Evolutionary conservation across 1,284 basidiomycete genomes (phyloP).

Genomic region (Cutaneotrichosporon cavernicola): DNA sequence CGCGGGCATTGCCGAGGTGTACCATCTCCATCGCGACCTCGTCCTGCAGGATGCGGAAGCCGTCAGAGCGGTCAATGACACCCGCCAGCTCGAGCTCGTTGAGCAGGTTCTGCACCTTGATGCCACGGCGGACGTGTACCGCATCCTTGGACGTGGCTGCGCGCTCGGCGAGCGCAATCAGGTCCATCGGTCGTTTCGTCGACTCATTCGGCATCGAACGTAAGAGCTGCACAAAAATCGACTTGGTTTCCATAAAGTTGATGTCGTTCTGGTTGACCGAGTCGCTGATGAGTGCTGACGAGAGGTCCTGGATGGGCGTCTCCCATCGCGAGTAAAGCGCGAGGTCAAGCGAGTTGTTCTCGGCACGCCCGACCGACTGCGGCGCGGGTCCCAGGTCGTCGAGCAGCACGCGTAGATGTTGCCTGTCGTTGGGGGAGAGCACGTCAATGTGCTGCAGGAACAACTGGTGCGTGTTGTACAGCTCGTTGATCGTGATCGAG

Average conservation of each 20-base stretch:
- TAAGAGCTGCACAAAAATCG: constrained; percentile 95
- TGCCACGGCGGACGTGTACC: constrained; percentile 88
- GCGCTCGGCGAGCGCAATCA: constrained; percentile 84
- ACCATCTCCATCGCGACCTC: constrained; percentile 93
- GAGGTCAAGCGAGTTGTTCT: constrained; percentile 91
- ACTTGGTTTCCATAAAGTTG: constrained; percentile 99
- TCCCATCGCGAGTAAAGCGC: constrained; percentile 97
- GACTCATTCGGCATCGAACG: constrained; percentile 84
- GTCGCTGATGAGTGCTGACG: constrained; percentile 84
- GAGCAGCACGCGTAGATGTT: constrained; percentile 91
- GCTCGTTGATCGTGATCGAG: constrained; percentile 97
- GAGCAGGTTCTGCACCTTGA: constrained; percentile 99
- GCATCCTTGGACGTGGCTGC: constrained; percentile 97
- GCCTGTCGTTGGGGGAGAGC: constrained; percentile 93
- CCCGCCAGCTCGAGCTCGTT: constrained; percentile 90
- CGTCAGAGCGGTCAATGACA: constrained; percentile 77
- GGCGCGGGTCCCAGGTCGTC: constrained; percentile 94
- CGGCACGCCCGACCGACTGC: constrained; percentile 91
- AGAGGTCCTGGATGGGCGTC: constrained; percentile 95
- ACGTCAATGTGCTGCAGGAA: constrained; percentile 93
- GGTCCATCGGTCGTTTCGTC: constrained; percentile 75
- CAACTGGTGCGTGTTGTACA: constrained; percentile 96
- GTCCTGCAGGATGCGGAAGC: constrained; percentile 92
- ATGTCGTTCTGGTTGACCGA: constrained; percentile 98
- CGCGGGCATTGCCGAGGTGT: constrained; percentile 91